Evolutionary conservation across 2,329 filamentous ascomycete genomes (phyloP).

Genomic region (Niveomyces coronatus): DNA sequence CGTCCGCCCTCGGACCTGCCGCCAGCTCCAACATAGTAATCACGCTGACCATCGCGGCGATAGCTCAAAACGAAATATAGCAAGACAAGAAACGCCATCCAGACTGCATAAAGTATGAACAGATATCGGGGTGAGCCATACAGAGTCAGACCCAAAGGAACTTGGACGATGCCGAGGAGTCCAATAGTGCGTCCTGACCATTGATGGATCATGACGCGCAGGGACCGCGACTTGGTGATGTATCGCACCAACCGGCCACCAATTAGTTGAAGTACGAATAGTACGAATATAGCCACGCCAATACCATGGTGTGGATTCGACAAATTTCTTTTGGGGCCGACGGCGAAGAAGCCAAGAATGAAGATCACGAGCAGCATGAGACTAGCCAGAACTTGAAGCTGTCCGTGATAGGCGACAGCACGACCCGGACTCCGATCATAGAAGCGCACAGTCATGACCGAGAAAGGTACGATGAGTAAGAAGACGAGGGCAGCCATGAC

Average conservation of each 20-base stretch:
- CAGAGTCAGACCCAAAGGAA: conserved; percentile 79
- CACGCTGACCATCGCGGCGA: conserved; percentile 44
- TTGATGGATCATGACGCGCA: conserved; percentile 63
- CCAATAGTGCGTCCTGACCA: conserved; percentile 75
- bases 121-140: conserved; percentile 81
- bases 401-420: conserved; percentile 61
- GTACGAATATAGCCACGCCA: conserved; percentile 65
- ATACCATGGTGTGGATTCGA: conserved; percentile 82
- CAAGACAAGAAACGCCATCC: conserved; percentile 61
- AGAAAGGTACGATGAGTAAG: conserved; percentile 59
- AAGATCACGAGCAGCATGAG: conserved; percentile 61
- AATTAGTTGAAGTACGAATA: conserved; percentile 61
- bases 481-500: conserved; percentile 65
- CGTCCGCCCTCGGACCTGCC: conserved; percentile 43
- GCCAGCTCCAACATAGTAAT: conserved; percentile 47
- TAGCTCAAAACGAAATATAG: conserved; percentile 75
- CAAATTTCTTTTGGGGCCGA: conserved; percentile 59
- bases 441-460: conserved; percentile 67
- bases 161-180: conserved; percentile 73
- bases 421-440: conserved; percentile 50
- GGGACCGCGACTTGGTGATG: conserved; percentile 37
- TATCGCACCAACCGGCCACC: conserved; percentile 54
- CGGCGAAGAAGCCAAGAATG: conserved; percentile 66
- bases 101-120: conserved; percentile 79
- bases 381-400: conserved; percentile 60